A percentile compares a stretch with the other conserved stretches of the same genome.
Conservation (phyloP, 2,329 filamentous ascomycete genomes). For the Monosporascus sp. region DNA sequence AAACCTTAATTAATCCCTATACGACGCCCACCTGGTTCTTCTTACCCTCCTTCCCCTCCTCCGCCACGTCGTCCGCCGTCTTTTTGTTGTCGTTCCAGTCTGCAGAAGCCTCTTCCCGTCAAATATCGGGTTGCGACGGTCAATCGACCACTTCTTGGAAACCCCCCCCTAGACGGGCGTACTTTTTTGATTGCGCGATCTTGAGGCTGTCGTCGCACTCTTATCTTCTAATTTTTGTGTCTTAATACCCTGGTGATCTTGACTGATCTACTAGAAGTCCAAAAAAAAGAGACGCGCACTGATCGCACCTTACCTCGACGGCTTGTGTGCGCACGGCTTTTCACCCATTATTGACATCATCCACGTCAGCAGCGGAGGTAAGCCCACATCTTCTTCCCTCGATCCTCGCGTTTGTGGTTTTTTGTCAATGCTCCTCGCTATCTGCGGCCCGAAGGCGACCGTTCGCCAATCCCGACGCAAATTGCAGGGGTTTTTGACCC, state of each 20-base stretch:
- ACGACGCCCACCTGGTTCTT: not conserved
- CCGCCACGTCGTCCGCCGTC: not conserved
- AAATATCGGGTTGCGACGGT: not conserved
- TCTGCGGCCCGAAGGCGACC: not conserved
- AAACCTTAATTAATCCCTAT: not conserved
- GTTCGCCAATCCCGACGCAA: not conserved
- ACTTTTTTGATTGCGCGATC: not conserved
- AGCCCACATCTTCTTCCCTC: not conserved
- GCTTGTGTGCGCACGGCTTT: not conserved
- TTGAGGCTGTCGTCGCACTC: not conserved
- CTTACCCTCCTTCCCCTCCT: not conserved
- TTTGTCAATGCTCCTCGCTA: not conserved
- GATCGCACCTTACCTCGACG: not conserved
- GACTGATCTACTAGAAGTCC: conserved; percentile 4
- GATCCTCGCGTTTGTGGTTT: not conserved
- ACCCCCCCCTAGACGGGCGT: not conserved
- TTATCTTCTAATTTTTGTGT: not conserved
- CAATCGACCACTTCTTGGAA: not conserved
- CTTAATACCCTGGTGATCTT: conserved; percentile 5
- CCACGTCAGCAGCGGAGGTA: not conserved
- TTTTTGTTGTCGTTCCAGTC: not conserved
- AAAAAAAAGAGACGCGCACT: not conserved
- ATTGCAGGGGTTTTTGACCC: too few relatives aligned
- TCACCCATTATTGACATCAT: not conserved
- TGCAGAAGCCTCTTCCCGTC: not conserved